phyloP scores from a whole-genome alignment of 179 eudicot genomes.

The Silene coronaria region DNA sequence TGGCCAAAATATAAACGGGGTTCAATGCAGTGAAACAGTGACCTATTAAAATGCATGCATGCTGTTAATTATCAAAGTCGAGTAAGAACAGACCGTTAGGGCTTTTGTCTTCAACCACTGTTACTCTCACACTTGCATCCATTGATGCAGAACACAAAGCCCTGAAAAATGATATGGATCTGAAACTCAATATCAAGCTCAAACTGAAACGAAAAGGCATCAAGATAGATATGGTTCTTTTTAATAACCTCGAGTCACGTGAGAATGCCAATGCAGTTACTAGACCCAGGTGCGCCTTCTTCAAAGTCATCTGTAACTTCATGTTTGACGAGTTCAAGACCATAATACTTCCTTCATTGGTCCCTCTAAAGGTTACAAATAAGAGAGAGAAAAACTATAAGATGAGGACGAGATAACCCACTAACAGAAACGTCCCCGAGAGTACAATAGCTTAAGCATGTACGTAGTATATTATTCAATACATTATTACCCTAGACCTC shows the following conservation, averaged over 20 bases:
- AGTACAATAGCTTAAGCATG: background rate
- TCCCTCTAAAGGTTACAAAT: constrained; percentile 56
- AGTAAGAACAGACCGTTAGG: constrained; percentile 33
- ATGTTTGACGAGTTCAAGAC: constrained; percentile 51
- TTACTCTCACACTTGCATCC: constrained; percentile 91
- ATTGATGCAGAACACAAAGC: constrained; percentile 78
- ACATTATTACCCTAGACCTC: background rate
- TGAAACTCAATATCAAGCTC: constrained; percentile 8
- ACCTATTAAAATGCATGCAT: background rate
- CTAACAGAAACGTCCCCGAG: background rate
- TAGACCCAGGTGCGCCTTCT: constrained; percentile 79
- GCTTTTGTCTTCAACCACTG: constrained; percentile 48
- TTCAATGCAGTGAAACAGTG: background rate
- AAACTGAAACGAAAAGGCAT: background rate
- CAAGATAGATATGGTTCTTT: background rate
- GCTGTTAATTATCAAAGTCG: background rate
- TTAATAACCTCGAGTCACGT: constrained; percentile 66
- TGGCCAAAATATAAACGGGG: background rate
- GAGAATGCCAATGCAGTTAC: constrained; percentile 88
- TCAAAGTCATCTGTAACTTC: constrained; percentile 47
- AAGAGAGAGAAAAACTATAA: background rate
- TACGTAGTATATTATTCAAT: background rate
- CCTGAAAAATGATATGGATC: constrained; percentile 37
- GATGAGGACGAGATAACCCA: background rate
- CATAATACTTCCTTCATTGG: constrained; percentile 64